Evolutionary conservation across 2,329 filamentous ascomycete genomes (phyloP), one percentile per base, ranked within the genome.

Genomic region (Fusarium piperis): DNA sequence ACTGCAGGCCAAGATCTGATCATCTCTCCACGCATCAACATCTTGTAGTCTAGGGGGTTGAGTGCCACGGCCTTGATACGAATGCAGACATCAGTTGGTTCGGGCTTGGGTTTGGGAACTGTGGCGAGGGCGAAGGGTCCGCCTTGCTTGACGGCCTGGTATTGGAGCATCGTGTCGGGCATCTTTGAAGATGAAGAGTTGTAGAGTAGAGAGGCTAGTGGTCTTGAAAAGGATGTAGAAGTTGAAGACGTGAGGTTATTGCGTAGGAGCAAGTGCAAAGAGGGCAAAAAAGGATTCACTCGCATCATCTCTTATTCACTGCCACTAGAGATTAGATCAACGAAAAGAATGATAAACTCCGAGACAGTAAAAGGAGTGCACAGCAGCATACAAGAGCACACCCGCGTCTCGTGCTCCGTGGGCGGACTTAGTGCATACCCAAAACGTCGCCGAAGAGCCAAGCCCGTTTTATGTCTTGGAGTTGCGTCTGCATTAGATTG

Each of bases 1-100:
- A 61, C 57, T 38, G 67, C 68, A 11, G 73, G 73, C 68, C 71
- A 74, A 12, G 52, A 38, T 10, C 59, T 56, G 13, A 71, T 57
- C 68, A 74, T 70, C n/a, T 73, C 65, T 2, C 70, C 70, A 28
- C 61, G 65, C 11, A 60, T 53, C 20, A 72, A 36, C 68, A 72
- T 73, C 63, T 74, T 73, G 59, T 67, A 66, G 66, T 75, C 73
- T 12, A 74, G 60, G 11, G 73, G 73, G 61, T 74, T 76, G 46
- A 73, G 67, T 60, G 68, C 72, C 32, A 73, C 65, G 46, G 74
- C 72, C 35, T 71, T 71, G 56, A 70, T 57, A 56, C 65, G 67
- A 61, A 75, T 69, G 61, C 55, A 68, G 30, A 74, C 67, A 6
- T 74, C 67, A 3, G 26, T 67, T 1, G 70, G 28, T 11, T 68